phyloP scores from a whole-genome alignment of 2,329 filamentous ascomycete species.

The Tolypocladium ophioglossoides region DNA sequence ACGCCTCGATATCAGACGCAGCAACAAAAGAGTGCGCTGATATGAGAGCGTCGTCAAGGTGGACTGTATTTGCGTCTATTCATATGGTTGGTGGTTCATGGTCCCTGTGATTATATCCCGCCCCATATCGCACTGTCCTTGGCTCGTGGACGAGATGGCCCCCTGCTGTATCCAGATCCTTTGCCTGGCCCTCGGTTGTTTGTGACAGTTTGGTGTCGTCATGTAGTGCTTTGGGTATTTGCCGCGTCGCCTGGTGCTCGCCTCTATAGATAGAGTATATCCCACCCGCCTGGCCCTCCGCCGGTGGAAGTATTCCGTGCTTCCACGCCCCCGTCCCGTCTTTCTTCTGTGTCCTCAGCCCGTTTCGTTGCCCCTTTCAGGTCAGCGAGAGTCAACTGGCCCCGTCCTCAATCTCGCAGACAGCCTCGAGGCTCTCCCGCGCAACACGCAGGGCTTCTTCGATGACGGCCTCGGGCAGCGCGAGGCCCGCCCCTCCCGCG shows the following conservation, averaged over 20 bases:
- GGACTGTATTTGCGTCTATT: not conserved
- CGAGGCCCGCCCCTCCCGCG: slow-evolving; percentile 23
- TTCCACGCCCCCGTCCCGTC: not conserved
- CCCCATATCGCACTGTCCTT: not conserved
- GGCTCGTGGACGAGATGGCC: not conserved
- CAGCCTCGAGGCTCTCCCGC: slow-evolving; percentile 44
- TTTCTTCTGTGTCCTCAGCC: not conserved
- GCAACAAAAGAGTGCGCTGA: too few relatives aligned
- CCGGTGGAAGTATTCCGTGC: not conserved
- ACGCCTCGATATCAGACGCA: not conserved
- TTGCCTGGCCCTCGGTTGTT: not conserved
- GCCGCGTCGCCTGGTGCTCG: not conserved
- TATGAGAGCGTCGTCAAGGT: not conserved
- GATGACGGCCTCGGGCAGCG: slow-evolving; percentile 47
- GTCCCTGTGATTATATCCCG: not conserved
- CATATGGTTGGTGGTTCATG: not conserved
- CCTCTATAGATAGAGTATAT: not conserved
- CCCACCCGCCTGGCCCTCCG: not conserved
- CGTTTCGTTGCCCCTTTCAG: not conserved
- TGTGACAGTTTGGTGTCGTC: not conserved
- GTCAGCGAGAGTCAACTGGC: slow-evolving; percentile 1
- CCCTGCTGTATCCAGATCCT: not conserved
- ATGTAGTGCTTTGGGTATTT: not conserved
- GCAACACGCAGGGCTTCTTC: slow-evolving; percentile 52
- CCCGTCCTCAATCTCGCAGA: slow-evolving; percentile 28